Evolutionary conservation across 306 rosid species (phyloP).

Genomic region (Inga laurina): DNA sequence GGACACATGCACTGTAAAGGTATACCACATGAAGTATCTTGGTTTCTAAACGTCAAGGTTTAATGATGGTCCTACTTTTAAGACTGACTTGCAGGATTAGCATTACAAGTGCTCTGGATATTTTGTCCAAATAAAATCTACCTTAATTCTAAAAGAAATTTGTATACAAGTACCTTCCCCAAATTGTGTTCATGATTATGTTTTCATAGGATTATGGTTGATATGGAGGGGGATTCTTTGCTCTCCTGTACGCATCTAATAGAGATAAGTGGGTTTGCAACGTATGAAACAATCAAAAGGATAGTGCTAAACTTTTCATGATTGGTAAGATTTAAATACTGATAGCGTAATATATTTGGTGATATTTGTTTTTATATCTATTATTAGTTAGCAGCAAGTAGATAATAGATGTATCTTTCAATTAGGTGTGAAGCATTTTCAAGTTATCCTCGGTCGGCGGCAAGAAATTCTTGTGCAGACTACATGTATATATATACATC

Average conservation of each 20-base stretch:
- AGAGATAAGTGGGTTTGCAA: neutral
- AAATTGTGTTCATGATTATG: neutral
- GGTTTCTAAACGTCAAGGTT: neutral
- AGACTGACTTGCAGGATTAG: neutral
- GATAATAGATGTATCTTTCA: conserved; percentile 33
- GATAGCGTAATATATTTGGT: neutral
- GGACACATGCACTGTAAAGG: neutral
- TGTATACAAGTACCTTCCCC: conserved; percentile 3
- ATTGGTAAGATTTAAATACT: conserved; percentile 57
- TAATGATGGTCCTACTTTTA: conserved; percentile 5
- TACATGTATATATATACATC: too few relatives aligned
- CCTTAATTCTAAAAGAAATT: neutral
- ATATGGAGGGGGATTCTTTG: neutral
- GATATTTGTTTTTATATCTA: neutral
- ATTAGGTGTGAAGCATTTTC: conserved; percentile 95
- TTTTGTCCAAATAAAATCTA: conserved; percentile 13
- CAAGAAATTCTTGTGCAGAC: too few relatives aligned
- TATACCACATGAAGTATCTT: neutral
- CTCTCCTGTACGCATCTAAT: neutral
- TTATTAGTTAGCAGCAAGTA: conserved; percentile 13
- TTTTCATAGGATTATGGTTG: neutral
- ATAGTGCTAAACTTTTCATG: conserved; percentile 64
- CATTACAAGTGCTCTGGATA: neutral
- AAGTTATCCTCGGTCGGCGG: conserved; percentile 74
- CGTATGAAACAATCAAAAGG: neutral